These are phyloP conservation scores for Chlamydomonas sp. DNA, from an alignment of 139 green algal genomes.

Conservation along the genomic window DNA sequence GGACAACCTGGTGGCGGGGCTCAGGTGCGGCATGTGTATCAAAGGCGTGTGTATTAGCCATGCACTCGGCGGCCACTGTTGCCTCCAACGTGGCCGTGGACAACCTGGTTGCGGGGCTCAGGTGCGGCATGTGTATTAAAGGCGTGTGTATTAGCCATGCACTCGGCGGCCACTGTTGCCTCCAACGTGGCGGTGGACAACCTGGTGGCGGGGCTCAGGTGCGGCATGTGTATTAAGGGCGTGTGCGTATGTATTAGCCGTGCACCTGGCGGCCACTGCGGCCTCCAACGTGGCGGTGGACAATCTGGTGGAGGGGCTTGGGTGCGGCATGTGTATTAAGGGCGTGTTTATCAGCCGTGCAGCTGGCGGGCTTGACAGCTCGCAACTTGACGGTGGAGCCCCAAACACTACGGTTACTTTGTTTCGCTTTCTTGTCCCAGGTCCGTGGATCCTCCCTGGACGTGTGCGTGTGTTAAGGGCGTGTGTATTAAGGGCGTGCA, in stretches of 20 bases:
- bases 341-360: not conserved
- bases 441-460: not conserved
- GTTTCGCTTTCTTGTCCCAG: not conserved
- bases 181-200: slow-evolving; percentile 74
- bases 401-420: not conserved
- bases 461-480: not conserved
- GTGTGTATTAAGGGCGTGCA: no score
- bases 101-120: slow-evolving; percentile 65
- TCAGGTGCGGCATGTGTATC: slow-evolving; percentile 31
- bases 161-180: no score
- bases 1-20: slow-evolving; percentile 69
- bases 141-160: no score
- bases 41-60: not conserved
- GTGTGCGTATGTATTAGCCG: not conserved
- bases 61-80: no score
- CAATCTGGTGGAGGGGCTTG: slow-evolving; percentile 65
- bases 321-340: not conserved
- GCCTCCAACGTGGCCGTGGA: slow-evolving; percentile 69
- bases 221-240: no score
- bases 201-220: slow-evolving; percentile 62
- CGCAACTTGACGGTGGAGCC: slow-evolving; percentile 70
- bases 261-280: no score
- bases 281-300: slow-evolving; percentile 69
- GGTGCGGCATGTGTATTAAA: not conserved
- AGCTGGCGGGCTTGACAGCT: no score